Percentiles rank a stretch among this genome's conserved stretches.
Evolutionary conservation across 208 protist genomes (phyloP).

Genomic region (Trypanosoma cruzi): DNA sequence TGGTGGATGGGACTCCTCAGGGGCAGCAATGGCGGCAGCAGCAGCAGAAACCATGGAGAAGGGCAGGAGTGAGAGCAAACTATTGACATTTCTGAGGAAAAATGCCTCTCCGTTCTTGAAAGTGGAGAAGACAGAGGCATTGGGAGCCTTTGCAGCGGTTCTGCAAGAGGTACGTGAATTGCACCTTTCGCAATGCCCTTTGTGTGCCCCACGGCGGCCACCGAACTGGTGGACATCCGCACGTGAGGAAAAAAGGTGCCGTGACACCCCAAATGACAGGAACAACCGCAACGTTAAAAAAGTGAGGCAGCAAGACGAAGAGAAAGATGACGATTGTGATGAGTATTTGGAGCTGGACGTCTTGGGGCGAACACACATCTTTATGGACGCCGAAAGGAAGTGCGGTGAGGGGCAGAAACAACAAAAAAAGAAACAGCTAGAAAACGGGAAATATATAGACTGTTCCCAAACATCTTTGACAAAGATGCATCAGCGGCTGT

Average conservation of each 20-base stretch:
- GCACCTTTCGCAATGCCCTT: slow-evolving; percentile 25
- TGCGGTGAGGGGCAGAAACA: not conserved
- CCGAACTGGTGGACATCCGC: slow-evolving; percentile 18
- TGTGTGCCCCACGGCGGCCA: slow-evolving; percentile 12
- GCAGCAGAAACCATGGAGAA: not conserved
- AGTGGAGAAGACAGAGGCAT: not conserved
- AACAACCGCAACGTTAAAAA: not conserved
- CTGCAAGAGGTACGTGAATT: slow-evolving; percentile 1
- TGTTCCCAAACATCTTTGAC: not conserved
- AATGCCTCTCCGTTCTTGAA: not conserved
- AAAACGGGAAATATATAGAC: not conserved
- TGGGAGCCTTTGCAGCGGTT: slow-evolving; percentile 5
- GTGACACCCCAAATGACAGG: not conserved
- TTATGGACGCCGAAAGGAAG: not conserved
- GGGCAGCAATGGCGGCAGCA: too few species aligned
- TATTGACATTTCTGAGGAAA: not conserved
- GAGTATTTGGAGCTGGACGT: not conserved
- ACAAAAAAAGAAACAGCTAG: too few species aligned
- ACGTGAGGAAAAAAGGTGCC: not conserved
- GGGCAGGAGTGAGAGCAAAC: not conserved
- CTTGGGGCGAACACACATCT: not conserved
- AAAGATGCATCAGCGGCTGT: not conserved
- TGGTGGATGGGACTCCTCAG: too few species aligned
- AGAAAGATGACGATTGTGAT: not conserved
- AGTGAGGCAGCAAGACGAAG: not conserved